Percentiles rank a stretch among this genome's conserved stretches.
Conservation (phyloP, 768 basidiomycete species). For the Pleurotus cornucopiae region DNA sequence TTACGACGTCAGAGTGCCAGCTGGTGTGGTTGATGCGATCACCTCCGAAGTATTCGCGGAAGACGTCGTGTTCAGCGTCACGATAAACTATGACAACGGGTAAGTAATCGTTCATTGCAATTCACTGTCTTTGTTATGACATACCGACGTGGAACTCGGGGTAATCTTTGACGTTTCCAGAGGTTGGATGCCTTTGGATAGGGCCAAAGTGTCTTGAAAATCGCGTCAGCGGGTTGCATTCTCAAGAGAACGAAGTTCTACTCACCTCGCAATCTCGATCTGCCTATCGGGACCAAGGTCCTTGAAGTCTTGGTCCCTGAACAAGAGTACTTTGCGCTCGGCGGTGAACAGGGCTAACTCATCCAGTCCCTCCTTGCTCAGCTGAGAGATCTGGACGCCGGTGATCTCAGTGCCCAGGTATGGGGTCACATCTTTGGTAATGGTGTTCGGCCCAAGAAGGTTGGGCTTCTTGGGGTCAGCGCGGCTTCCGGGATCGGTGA, state of each 20-base stretch:
- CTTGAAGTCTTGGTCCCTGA: constrained; percentile 62
- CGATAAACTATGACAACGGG: constrained; percentile 41
- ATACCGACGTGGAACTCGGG: constrained; percentile 57
- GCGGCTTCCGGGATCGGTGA: constrained; percentile 38
- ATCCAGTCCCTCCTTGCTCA: constrained; percentile 47
- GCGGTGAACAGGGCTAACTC: constrained; percentile 49
- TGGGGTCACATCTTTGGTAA: constrained; percentile 37
- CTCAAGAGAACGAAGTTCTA: background rate
- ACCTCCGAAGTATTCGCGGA: constrained; percentile 38
- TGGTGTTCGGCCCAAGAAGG: constrained; percentile 37
- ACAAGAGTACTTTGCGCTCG: constrained; percentile 49
- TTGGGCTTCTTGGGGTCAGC: constrained; percentile 50
- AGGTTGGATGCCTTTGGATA: constrained; percentile 42
- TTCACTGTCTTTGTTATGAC: constrained; percentile 11
- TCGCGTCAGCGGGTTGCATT: background rate
- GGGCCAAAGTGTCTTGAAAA: constrained; percentile 37
- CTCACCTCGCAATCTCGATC: constrained; percentile 44
- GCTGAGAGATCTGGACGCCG: constrained; percentile 50
- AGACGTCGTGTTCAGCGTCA: constrained; percentile 36
- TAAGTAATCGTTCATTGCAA: background rate
- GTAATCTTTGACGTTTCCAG: constrained; percentile 49
- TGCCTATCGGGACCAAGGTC: constrained; percentile 48
- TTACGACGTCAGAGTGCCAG: constrained; percentile 56
- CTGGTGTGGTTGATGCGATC: constrained; percentile 37
- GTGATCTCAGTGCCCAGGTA: constrained; percentile 48